Evolutionary conservation across 73 alveolate genomes (phyloP).

Genomic region (Blepharisma stoltei): DNA sequence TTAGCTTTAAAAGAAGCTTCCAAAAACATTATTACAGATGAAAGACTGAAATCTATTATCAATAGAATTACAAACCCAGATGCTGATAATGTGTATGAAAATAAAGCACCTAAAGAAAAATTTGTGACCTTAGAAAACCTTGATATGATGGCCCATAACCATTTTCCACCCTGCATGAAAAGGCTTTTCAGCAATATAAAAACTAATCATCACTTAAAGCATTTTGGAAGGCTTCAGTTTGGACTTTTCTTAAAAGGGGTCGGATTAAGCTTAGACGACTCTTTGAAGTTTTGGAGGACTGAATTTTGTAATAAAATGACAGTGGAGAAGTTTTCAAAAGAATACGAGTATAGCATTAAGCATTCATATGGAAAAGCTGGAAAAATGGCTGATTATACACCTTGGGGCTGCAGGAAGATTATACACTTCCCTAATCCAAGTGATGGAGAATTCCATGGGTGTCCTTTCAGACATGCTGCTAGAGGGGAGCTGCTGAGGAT

Average conservation of each 20-base stretch:
- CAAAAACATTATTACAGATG: conserved; percentile 59
- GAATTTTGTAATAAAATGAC: conserved; percentile 68
- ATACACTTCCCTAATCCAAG: conserved; percentile 67
- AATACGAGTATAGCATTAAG: conserved; percentile 81
- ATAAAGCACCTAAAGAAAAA: conserved; percentile 57
- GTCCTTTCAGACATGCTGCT: conserved; percentile 70
- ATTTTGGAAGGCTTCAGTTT: conserved; percentile 87
- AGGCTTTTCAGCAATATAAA: conserved; percentile 64
- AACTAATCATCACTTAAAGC: conserved; percentile 80
- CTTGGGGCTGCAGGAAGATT: conserved; percentile 85
- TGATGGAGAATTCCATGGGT: conserved; percentile 89
- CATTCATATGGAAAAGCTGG: conserved; percentile 93
- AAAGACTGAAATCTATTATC: conserved; percentile 62
- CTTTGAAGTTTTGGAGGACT: conserved; percentile 76
- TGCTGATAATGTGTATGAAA: conserved; percentile 46
- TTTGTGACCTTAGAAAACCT: conserved; percentile 65
- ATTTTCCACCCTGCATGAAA: conserved; percentile 94
- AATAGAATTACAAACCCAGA: conserved; percentile 61
- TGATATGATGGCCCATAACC: conserved; percentile 51
- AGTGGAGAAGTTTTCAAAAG: conserved; percentile 80
- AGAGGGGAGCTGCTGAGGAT: conserved; percentile 58
- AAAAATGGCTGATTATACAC: conserved; percentile 80
- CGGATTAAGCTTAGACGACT: conserved; percentile 83
- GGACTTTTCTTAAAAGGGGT: conserved; percentile 86
- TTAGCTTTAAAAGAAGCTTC: conserved; percentile 50